Evolutionary conservation across 192 early-diverging fungal species (phyloP).

Genomic region (Coemansia erecta): DNA sequence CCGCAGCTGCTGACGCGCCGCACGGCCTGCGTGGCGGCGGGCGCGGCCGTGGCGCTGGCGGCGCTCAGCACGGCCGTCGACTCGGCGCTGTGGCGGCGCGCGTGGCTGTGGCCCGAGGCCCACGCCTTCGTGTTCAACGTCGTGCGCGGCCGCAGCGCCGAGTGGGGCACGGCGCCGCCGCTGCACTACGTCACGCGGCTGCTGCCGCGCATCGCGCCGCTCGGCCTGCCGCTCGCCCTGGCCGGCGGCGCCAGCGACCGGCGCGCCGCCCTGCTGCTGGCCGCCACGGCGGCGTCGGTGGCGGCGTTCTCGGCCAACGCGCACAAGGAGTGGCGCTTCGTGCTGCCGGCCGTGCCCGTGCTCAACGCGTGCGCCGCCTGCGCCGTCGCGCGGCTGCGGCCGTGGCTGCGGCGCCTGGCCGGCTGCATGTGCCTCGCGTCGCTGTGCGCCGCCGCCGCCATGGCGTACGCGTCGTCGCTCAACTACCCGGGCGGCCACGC

Average conservation of each 20-base stretch:
- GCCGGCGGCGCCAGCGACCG: constrained; percentile 49
- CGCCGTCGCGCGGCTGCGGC: constrained; percentile 25
- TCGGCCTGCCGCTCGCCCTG: constrained; percentile 66
- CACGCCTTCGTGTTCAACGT: constrained; percentile 65
- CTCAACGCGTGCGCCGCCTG: constrained; percentile 70
- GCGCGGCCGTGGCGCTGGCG: constrained; percentile 14
- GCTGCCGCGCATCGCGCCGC: constrained; percentile 73
- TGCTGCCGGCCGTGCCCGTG: constrained; percentile 81
- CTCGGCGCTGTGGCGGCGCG: constrained; percentile 62
- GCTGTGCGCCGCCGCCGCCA: constrained; percentile 10
- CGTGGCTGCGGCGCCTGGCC: constrained; percentile 13
- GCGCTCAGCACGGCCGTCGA: constrained; percentile 55
- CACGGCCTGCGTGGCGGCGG: neutral
- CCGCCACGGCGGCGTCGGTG: constrained; percentile 61
- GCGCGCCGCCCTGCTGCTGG: constrained; percentile 54
- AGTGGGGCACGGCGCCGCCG: constrained; percentile 59
- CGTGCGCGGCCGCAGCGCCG: constrained; percentile 47
- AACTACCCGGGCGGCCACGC: constrained; percentile 94
- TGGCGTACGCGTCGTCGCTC: constrained; percentile 60
- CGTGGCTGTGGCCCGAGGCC: constrained; percentile 64
- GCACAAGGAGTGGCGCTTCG: constrained; percentile 97
- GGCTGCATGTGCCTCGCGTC: constrained; percentile 13
- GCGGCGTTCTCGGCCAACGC: constrained; percentile 68
- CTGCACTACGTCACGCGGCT: constrained; percentile 69
- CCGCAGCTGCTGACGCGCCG: constrained; percentile 19